Evolutionary conservation across 805 yeast species (phyloP).

Genomic region (Wickerhamiella occidentalis): DNA sequence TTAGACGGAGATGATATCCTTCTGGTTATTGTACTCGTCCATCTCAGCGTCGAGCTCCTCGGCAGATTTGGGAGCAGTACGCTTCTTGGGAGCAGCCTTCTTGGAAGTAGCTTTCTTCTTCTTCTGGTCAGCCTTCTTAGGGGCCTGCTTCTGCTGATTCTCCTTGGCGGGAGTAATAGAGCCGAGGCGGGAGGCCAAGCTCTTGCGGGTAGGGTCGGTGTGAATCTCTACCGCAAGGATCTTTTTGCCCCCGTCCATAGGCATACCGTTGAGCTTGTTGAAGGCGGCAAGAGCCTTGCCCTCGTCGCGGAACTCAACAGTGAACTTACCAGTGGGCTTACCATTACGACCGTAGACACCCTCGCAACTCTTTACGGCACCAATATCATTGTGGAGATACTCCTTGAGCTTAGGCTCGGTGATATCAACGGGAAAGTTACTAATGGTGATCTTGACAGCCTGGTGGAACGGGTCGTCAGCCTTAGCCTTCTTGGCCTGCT

Average conservation of each 20-base stretch:
- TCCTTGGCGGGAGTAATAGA: neutral
- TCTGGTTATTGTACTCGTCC: slow-evolving; percentile 69
- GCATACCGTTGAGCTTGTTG: slow-evolving; percentile 78
- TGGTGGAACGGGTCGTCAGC: slow-evolving; percentile 33
- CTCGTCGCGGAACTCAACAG: slow-evolving; percentile 58
- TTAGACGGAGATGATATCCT: slow-evolving; percentile 20
- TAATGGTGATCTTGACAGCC: slow-evolving; percentile 71
- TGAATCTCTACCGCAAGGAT: slow-evolving; percentile 70
- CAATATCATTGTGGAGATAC: slow-evolving; percentile 77
- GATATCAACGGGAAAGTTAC: slow-evolving; percentile 40
- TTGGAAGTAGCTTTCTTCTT: slow-evolving; percentile 12
- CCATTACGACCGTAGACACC: slow-evolving; percentile 80
- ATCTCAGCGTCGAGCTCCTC: slow-evolving; percentile 96
- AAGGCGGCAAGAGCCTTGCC: slow-evolving; percentile 69
- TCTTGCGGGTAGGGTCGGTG: slow-evolving; percentile 65
- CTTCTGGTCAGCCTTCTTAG: neutral
- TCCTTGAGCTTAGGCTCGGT: slow-evolving; percentile 37
- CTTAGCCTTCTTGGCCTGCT: slow-evolving; percentile 17
- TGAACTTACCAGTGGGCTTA: slow-evolving; percentile 82
- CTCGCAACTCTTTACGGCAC: slow-evolving; percentile 62
- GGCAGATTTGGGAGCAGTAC: slow-evolving; percentile 49
- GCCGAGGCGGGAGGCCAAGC: slow-evolving; percentile 54
- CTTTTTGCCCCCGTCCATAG: slow-evolving; percentile 76
- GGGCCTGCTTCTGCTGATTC: neutral
- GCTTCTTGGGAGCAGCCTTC: slow-evolving; percentile 22